These are phyloP conservation scores for Suillus paluster DNA, from an alignment of 768 basidiomycete species.

Conservation along the genomic window DNA sequence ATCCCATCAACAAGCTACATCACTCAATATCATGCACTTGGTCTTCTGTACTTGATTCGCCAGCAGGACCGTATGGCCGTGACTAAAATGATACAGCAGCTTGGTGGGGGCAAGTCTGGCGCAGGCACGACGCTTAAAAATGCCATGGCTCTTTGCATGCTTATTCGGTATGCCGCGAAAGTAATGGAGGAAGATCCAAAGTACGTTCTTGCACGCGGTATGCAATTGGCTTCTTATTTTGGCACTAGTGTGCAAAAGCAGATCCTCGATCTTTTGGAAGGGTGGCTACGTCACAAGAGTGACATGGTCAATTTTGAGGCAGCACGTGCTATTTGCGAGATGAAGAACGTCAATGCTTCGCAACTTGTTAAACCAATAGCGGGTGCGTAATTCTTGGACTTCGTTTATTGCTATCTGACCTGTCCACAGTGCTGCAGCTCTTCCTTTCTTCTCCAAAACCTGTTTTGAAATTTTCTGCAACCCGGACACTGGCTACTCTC, in stretches of 20 bases:
- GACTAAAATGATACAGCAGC: conserved; percentile 99
- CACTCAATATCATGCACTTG: conserved; percentile 96
- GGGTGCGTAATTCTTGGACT: conserved; percentile 51
- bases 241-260: conserved; percentile 78
- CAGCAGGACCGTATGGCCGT: conserved; percentile 99
- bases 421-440: conserved; percentile 77
- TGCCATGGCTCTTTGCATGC: conserved; percentile 97
- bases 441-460: conserved; percentile 97
- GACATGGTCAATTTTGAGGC: conserved; percentile 99
- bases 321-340: conserved; percentile 95
- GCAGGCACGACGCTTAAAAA: conserved; percentile 87
- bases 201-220: conserved; percentile 52
- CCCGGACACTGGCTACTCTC: conserved; percentile 90
- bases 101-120: conserved; percentile 87
- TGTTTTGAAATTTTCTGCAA: conserved; percentile 95
- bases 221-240: conserved; percentile 9
- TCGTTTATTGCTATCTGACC: conserved; percentile 14
- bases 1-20: conserved; percentile 90
- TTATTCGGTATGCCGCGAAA: conserved; percentile 97
- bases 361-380: conserved; percentile 90
- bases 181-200: conserved; percentile 99
- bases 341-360: conserved; percentile 77
- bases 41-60: conserved; percentile 90
- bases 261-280: conserved; percentile 92
- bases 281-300: conserved; percentile 96